phyloP scores from a whole-genome alignment of 306 rosid species.

The Dalbergia oliveri region DNA sequence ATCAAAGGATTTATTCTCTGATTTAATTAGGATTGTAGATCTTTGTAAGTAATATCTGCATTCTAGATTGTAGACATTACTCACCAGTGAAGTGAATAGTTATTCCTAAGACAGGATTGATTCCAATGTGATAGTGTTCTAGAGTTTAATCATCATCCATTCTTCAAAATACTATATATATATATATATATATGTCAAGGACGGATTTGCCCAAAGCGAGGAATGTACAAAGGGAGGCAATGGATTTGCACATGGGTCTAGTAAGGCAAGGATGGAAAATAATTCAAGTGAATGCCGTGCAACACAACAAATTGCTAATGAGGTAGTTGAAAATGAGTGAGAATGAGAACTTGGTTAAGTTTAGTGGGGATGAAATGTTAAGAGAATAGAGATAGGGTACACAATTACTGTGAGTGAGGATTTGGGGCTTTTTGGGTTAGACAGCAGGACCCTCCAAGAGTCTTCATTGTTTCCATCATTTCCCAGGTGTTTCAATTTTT shows the following conservation, averaged over 20 bases:
- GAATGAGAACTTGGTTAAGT: slow-evolving; percentile 2
- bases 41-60: no score
- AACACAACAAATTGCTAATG: neutral
- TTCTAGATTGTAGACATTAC: no score
- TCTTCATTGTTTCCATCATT: neutral
- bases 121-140: no score
- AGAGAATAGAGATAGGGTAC: neutral
- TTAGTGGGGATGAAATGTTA: neutral
- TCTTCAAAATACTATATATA: no score
- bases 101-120: no score
- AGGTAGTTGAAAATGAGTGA: neutral
- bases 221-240: neutral
- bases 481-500: neutral
- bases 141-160: no score
- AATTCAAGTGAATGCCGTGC: neutral
- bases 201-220: neutral
- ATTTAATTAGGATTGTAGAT: no score
- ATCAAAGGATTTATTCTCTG: no score
- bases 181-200: no score
- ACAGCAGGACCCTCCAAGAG: neutral
- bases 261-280: no score
- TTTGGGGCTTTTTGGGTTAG: neutral
- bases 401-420: neutral
- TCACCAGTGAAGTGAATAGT: no score
- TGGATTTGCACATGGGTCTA: no score